These are phyloP conservation scores for Sarocladium oryzae DNA, from an alignment of 2,329 filamentous ascomycete genomes.

Conservation along the genomic window DNA sequence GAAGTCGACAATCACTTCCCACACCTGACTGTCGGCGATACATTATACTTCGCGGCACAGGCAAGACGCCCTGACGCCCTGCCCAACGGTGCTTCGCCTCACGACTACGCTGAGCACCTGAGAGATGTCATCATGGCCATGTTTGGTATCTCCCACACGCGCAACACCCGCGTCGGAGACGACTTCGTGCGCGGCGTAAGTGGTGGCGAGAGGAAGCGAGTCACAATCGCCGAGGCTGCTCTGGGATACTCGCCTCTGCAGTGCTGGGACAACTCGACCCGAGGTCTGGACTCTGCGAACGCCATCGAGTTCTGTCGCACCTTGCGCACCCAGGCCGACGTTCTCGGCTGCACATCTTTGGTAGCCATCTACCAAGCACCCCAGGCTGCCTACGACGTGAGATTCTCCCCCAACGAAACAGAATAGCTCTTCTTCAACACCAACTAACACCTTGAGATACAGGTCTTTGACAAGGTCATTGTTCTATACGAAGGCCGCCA, in stretches of 20 bases:
- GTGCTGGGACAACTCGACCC: constrained; percentile 66
- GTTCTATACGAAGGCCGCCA: constrained; percentile 56
- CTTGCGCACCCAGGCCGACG: constrained; percentile 59
- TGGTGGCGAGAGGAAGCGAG: constrained; percentile 66
- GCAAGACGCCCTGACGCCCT: constrained; percentile 59
- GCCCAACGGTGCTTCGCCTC: constrained; percentile 49
- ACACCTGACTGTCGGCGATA: constrained; percentile 70
- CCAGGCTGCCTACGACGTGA: constrained; percentile 54
- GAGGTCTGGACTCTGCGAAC: constrained; percentile 69
- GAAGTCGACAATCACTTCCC: constrained; percentile 81
- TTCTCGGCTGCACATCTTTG: constrained; percentile 57
- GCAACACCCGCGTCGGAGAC: constrained; percentile 68
- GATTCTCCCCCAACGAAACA: too few species aligned
- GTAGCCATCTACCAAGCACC: constrained; percentile 72
- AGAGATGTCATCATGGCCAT: constrained; percentile 70
- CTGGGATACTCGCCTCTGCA: constrained; percentile 55
- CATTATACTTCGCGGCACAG: constrained; percentile 68
- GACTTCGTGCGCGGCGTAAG: constrained; percentile 70
- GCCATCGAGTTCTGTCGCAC: constrained; percentile 70
- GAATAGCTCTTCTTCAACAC: too few species aligned
- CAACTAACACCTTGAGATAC: not conserved
- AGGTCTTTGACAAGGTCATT: constrained; percentile 49
- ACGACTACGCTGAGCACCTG: constrained; percentile 54
- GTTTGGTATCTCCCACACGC: constrained; percentile 67
- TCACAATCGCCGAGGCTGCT: constrained; percentile 55